Evolutionary conservation across 2,329 filamentous ascomycete species (phyloP).

Genomic region (Fusarium luffae): DNA sequence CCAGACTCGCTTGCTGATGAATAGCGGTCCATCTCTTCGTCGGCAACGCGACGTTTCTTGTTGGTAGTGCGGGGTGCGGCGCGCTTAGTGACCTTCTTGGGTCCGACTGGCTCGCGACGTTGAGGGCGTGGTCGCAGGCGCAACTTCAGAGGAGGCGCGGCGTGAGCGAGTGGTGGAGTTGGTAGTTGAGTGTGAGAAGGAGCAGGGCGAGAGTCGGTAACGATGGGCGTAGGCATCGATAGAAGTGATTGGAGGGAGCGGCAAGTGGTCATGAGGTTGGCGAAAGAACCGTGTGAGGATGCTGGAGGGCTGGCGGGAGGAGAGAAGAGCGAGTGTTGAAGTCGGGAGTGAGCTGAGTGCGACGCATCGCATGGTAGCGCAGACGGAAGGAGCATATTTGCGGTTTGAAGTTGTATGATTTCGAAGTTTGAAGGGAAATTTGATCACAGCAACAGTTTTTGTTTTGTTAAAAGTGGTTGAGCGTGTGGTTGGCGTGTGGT

Average conservation of each 20-base stretch:
- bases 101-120: slow-evolving; percentile 48
- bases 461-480: slow-evolving; percentile 13
- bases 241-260: slow-evolving; percentile 71
- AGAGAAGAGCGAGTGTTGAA: slow-evolving; percentile 65
- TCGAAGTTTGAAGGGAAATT: neutral
- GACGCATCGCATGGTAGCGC: slow-evolving; percentile 68
- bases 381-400: slow-evolving; percentile 68
- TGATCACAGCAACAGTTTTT: slow-evolving; percentile 16
- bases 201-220: slow-evolving; percentile 51
- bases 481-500: slow-evolving; percentile 38
- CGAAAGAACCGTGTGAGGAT: slow-evolving; percentile 58
- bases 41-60: slow-evolving; percentile 63
- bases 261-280: slow-evolving; percentile 68
- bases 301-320: slow-evolving; percentile 68
- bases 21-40: slow-evolving; percentile 60
- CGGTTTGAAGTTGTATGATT: slow-evolving; percentile 17
- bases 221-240: slow-evolving; percentile 50
- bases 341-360: slow-evolving; percentile 56
- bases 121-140: slow-evolving; percentile 62
- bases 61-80: slow-evolving; percentile 59
- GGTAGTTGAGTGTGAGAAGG: slow-evolving; percentile 56
- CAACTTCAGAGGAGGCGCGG: slow-evolving; percentile 63
- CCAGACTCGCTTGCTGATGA: slow-evolving; percentile 54
- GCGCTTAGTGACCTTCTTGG: slow-evolving; percentile 65
- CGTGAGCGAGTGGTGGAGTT: slow-evolving; percentile 66